These are phyloP conservation scores for Venturia asperata DNA, from an alignment of 2,329 filamentous ascomycete genomes.

Conservation along the genomic window DNA sequence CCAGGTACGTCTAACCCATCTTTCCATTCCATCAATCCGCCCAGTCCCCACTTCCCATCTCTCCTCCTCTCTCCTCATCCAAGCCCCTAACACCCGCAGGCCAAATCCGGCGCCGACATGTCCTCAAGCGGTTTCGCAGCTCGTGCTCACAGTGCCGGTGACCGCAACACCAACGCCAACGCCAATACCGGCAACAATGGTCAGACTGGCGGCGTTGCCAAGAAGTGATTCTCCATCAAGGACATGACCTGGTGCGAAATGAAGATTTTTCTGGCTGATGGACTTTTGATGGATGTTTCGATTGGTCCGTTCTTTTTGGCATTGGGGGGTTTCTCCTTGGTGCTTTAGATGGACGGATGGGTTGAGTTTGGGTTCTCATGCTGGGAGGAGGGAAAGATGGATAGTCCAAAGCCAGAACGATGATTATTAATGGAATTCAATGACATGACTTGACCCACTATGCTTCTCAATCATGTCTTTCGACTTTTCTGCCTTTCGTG, in stretches of 20 bases:
- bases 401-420: not conserved
- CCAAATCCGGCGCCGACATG: not conserved
- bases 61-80: not conserved
- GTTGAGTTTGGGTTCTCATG: not conserved
- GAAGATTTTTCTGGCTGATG: not conserved
- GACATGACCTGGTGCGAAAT: not conserved
- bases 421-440: too few relatives aligned
- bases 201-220: not conserved
- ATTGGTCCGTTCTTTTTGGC: not conserved
- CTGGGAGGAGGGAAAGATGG: not conserved
- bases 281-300: not conserved
- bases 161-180: not conserved
- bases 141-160: not conserved
- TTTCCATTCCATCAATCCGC: not conserved
- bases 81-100: too few relatives aligned
- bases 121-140: not conserved
- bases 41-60: not conserved
- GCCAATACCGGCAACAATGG: not conserved
- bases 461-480: too few relatives aligned
- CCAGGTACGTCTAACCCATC: not conserved
- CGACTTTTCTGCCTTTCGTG: not conserved
- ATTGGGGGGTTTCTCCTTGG: not conserved
- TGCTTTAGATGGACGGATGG: not conserved
- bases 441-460: too few relatives aligned
- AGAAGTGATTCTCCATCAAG: not conserved